These are phyloP conservation scores for Epichloe amarillans DNA, from an alignment of 2,329 filamentous ascomycete species.

Conservation along the genomic window DNA sequence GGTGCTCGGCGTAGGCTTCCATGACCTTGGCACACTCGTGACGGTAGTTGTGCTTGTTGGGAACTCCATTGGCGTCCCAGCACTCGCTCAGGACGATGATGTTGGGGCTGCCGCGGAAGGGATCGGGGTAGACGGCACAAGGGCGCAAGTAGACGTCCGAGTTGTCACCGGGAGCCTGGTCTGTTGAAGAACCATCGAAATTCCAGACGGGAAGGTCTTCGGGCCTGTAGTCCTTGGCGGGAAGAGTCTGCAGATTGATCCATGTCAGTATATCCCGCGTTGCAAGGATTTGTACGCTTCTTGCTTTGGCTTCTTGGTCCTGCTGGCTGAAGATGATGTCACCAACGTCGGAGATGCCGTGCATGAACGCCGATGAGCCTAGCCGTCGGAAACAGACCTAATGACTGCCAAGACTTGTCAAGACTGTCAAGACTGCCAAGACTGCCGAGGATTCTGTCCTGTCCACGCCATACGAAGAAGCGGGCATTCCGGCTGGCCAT, in stretches of 20 bases:
- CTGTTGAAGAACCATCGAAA: slow-evolving; percentile 70
- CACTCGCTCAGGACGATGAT: slow-evolving; percentile 90
- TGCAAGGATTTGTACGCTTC: no score
- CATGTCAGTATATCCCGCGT: background rate
- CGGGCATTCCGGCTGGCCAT: background rate
- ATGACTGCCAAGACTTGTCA: no score
- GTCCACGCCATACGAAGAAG: background rate
- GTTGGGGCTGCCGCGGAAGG: slow-evolving; percentile 81
- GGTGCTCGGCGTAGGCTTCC: slow-evolving; percentile 67
- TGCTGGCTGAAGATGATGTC: background rate
- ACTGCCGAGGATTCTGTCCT: background rate
- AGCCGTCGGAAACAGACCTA: background rate
- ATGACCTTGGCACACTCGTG: slow-evolving; percentile 84
- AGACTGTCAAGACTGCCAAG: no score
- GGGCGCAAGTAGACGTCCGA: slow-evolving; percentile 95
- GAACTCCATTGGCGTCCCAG: slow-evolving; percentile 84
- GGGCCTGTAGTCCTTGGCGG: slow-evolving; percentile 34
- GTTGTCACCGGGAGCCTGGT: slow-evolving; percentile 87
- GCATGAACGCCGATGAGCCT: background rate
- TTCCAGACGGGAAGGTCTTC: slow-evolving; percentile 42
- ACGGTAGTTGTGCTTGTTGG: slow-evolving; percentile 98
- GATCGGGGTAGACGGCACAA: slow-evolving; percentile 78
- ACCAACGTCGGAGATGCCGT: background rate
- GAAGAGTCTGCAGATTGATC: slow-evolving; percentile 29
- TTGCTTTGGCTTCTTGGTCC: background rate